A percentile compares a stretch with the other conserved stretches of the same genome.
phyloP scores from a whole-genome alignment of 192 early-diverging fungal genomes.

The Phycomyces nitens region DNA sequence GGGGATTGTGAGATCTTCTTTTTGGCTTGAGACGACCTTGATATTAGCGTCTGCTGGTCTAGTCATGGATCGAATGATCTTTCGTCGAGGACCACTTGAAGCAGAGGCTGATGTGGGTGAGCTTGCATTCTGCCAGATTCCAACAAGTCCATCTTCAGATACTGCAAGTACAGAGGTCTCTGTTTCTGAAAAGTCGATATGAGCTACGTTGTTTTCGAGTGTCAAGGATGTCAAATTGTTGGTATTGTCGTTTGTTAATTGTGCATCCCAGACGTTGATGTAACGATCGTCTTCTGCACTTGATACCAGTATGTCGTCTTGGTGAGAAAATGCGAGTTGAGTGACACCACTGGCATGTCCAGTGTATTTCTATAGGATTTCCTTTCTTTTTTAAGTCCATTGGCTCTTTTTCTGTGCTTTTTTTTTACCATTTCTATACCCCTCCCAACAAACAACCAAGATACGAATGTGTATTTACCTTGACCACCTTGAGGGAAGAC shows the following conservation, averaged over 20 bases:
- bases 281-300: conserved; percentile 50
- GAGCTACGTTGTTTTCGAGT: conserved; percentile 43
- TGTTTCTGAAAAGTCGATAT: conserved; percentile 42
- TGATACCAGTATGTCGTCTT: conserved; percentile 46
- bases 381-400: neutral
- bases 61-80: conserved; percentile 45
- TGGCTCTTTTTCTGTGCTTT: neutral
- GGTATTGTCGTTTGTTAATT: conserved; percentile 34
- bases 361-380: conserved; percentile 40
- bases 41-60: conserved; percentile 40
- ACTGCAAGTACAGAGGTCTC: conserved; percentile 45
- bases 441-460: no score
- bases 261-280: conserved; percentile 55
- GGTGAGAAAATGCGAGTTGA: conserved; percentile 41
- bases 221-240: conserved; percentile 45
- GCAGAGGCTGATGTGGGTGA: conserved; percentile 29
- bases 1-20: conserved; percentile 37
- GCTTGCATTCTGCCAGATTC: conserved; percentile 47
- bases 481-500: conserved; percentile 37
- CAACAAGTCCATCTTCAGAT: conserved; percentile 50
- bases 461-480: conserved; percentile 14
- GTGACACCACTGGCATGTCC: conserved; percentile 51
- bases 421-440: neutral
- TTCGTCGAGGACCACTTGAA: conserved; percentile 25
- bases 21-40: conserved; percentile 41